These are phyloP conservation scores for Myriosclerotinia curreyana DNA, from an alignment of 2,329 filamentous ascomycete genomes.

Conservation along the genomic window DNA sequence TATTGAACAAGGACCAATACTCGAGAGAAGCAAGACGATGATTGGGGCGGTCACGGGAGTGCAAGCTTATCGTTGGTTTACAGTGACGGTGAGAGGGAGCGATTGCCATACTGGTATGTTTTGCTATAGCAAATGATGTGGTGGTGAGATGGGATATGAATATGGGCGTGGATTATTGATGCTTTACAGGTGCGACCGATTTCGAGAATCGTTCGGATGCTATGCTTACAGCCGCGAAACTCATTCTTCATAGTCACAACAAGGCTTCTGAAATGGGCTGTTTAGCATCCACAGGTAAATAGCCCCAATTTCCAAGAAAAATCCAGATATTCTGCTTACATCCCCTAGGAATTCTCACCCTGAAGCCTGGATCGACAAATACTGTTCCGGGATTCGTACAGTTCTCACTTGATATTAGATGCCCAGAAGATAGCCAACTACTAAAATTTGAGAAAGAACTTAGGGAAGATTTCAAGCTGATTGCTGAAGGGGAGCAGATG, in stretches of 20 bases:
- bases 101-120: constrained; percentile 62
- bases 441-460: constrained; percentile 56
- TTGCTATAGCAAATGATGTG: not conserved
- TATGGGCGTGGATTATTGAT: not conserved
- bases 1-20: constrained; percentile 78
- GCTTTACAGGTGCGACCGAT: constrained; percentile 57
- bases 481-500: constrained; percentile 57
- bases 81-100: constrained; percentile 60
- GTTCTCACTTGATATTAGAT: constrained; percentile 67
- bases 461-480: constrained; percentile 54
- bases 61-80: constrained; percentile 74
- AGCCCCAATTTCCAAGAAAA: not conserved
- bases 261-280: constrained; percentile 58
- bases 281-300: constrained; percentile 52
- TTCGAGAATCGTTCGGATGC: constrained; percentile 65
- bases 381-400: constrained; percentile 67
- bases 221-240: constrained; percentile 61
- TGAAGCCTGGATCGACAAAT: constrained; percentile 67
- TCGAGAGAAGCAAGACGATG: constrained; percentile 61
- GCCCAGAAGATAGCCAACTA: constrained; percentile 54
- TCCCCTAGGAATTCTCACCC: constrained; percentile 58
- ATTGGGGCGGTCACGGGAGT: constrained; percentile 70
- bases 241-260: constrained; percentile 65
- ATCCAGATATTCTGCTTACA: not conserved
- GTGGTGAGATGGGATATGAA: not conserved